Evolutionary conservation across 768 basidiomycete genomes (phyloP), one percentile per base, ranked within the genome.

Genomic region (Pisolithus microcarpus): DNA sequence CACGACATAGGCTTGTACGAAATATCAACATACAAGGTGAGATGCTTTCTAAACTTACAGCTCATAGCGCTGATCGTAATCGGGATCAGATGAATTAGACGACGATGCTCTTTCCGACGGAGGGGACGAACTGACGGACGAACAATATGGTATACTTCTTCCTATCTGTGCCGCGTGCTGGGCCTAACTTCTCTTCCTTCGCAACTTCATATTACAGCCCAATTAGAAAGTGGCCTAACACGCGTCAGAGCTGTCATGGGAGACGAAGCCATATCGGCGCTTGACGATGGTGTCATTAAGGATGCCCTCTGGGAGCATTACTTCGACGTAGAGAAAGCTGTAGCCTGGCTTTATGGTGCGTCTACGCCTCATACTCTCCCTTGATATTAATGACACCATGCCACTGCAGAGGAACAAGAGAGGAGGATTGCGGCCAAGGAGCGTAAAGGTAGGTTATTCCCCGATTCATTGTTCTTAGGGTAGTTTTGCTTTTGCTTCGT

Each of bases 1-100:
- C 95, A 5, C 78, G 96, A 66, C 96, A 98, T 70, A 84, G 93
- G 63, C 79, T 85, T 69, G 76, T 97, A 56, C 77, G 88, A 56
- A 92, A 93, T 70, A 72, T 98, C 26, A 82, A 96, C 66, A 72
- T 96, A 38, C 73, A 81, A 52, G 85, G 87, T 84, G 43, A 26
- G 67, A 52, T 36, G 10, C 45, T 46, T 1, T 26, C 11, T 4
- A 2, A 13, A 2, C 4, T 26, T 30, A 11, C n/a, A n/a, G n/a
- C n/a, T 43, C 24, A 50, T 2, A 24, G 36, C 45, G 44, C 52
- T 48, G 49, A 9, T 52, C 10, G 30, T 31, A 45, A 38, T 21
- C 11, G 21, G 43, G 26, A 54, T n/a, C 58, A 92, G 94, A 84
- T 65, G 93, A 91, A 70, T 75, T 94, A 56, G 85, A 92, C 43